phyloP scores from a whole-genome alignment of 192 early-diverging fungal genomes.

The Umbelopsis vinacea region DNA sequence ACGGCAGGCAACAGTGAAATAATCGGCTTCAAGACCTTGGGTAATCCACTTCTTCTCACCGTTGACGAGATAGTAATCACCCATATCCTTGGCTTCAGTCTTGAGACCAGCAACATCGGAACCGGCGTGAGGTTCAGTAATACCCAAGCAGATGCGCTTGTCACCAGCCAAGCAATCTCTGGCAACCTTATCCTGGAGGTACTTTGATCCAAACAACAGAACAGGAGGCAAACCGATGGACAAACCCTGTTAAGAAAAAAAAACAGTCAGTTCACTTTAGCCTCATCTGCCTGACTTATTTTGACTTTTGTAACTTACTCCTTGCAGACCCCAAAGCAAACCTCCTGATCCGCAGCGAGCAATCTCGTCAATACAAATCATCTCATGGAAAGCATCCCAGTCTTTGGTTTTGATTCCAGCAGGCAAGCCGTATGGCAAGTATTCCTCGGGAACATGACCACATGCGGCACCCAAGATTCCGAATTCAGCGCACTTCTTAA shows the following conservation, averaged over 20 bases:
- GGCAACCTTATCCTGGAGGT: constrained; percentile 66
- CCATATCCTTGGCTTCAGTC: constrained; percentile 73
- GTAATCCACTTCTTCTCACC: constrained; percentile 99
- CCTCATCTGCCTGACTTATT: no score
- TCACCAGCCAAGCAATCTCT: constrained; percentile 64
- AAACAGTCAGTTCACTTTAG: background rate
- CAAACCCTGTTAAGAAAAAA: constrained; percentile 25
- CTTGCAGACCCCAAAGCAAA: constrained; percentile 77
- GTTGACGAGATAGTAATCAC: constrained; percentile 78
- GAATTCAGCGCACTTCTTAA: constrained; percentile 67
- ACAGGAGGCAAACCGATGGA: constrained; percentile 76
- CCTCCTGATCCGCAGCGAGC: constrained; percentile 82
- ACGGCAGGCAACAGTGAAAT: constrained; percentile 78
- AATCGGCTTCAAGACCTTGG: constrained; percentile 94
- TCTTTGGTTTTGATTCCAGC: constrained; percentile 56
- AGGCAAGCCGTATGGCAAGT: constrained; percentile 44
- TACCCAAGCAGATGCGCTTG: constrained; percentile 80
- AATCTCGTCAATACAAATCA: constrained; percentile 80
- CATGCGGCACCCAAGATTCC: constrained; percentile 70
- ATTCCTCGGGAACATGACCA: constrained; percentile 52
- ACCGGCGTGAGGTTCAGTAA: constrained; percentile 80
- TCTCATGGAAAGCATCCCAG: constrained; percentile 75
- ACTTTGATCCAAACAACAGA: constrained; percentile 69
- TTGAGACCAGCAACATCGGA: constrained; percentile 76
- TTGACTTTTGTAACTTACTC: constrained; percentile 30